phyloP scores from a whole-genome alignment of 495 filamentous ascomycete genomes.

The Penicillium desertorum region DNA sequence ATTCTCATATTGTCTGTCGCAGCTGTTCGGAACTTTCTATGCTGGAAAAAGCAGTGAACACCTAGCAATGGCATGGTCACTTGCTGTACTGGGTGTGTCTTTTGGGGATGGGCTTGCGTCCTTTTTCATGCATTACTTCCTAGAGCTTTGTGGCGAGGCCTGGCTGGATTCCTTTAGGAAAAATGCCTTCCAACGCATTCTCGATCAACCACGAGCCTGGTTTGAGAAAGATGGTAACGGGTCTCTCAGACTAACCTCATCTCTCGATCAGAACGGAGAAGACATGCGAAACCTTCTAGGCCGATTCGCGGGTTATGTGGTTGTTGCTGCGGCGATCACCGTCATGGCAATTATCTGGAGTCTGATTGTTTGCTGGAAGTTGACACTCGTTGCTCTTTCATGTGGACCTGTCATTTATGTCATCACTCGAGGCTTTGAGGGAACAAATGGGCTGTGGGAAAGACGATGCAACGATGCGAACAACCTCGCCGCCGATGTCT shows the following conservation, averaged over 20 bases:
- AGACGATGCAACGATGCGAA: slow-evolving; percentile 59
- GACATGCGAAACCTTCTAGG: slow-evolving; percentile 82
- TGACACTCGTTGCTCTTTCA: slow-evolving; percentile 74
- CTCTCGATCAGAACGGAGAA: slow-evolving; percentile 80
- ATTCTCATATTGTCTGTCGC: slow-evolving; percentile 76
- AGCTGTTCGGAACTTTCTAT: slow-evolving; percentile 71
- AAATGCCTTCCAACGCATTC: slow-evolving; percentile 65
- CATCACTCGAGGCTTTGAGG: slow-evolving; percentile 60
- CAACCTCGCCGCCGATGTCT: slow-evolving; percentile 54
- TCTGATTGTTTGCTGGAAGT: slow-evolving; percentile 70
- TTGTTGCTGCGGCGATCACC: slow-evolving; percentile 65
- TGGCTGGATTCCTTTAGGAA: slow-evolving; percentile 77
- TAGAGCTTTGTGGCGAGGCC: slow-evolving; percentile 69
- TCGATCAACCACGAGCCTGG: slow-evolving; percentile 81
- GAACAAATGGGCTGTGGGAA: slow-evolving; percentile 70
- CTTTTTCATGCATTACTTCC: slow-evolving; percentile 65
- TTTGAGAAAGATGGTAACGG: slow-evolving; percentile 73
- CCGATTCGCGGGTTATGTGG: slow-evolving; percentile 68
- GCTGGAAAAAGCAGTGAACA: slow-evolving; percentile 39
- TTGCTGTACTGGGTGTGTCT: slow-evolving; percentile 67
- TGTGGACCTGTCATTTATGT: slow-evolving; percentile 67
- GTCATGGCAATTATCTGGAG: slow-evolving; percentile 70
- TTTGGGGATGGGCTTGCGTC: slow-evolving; percentile 61
- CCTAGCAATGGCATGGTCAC: slow-evolving; percentile 62
- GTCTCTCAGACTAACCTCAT: slow-evolving; percentile 60